Evolutionary conservation across 2,329 filamentous ascomycete species (phyloP).

Genomic region (Aspergillus hiratsukae): DNA sequence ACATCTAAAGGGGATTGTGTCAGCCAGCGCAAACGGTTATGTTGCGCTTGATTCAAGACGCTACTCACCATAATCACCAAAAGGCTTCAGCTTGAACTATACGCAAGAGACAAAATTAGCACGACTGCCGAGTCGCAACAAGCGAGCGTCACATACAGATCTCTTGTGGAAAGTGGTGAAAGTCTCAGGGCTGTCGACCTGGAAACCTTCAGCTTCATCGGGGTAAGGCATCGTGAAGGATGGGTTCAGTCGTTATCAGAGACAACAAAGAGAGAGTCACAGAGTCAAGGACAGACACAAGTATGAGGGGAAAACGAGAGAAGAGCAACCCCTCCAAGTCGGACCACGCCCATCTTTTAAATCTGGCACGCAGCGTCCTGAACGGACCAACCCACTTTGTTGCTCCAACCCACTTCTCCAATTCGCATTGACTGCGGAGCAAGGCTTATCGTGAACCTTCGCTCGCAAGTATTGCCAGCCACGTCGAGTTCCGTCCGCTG

Average conservation of each 20-base stretch:
- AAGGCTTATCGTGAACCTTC: not conserved
- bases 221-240: conserved; percentile 40
- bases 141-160: conserved; percentile 38
- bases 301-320: not conserved
- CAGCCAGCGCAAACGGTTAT: too few relatives aligned
- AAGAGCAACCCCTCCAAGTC: not conserved
- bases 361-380: not conserved
- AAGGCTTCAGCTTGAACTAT: conserved; percentile 77
- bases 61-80: conserved; percentile 61
- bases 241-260: not conserved
- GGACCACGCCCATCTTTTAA: not conserved
- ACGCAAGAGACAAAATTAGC: not conserved
- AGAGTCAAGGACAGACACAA: not conserved
- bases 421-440: not conserved
- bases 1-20: conserved; percentile 52
- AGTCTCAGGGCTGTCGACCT: conserved; percentile 62
- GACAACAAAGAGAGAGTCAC: not conserved
- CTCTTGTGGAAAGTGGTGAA: conserved; percentile 56
- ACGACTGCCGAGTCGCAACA: not conserved
- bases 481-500: not conserved
- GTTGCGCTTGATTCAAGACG: not conserved
- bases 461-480: not conserved
- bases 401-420: not conserved
- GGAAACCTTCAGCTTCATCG: conserved; percentile 44
- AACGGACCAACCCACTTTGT: not conserved